phyloP scores from a whole-genome alignment of 768 basidiomycete species.

The Serendipita sp. region DNA sequence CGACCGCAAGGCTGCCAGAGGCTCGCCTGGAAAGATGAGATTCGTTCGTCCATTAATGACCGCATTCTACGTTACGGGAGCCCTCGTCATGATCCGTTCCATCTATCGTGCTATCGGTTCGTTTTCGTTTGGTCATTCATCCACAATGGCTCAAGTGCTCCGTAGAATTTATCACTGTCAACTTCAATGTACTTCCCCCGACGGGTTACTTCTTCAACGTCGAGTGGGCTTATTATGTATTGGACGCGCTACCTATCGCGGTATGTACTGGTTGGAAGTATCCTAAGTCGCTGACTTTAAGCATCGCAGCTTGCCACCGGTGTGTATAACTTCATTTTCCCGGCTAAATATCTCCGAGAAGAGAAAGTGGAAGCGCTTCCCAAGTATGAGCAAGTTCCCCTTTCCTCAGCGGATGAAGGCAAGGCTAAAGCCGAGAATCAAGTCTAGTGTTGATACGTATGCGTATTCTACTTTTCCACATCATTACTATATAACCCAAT shows the following conservation, averaged over 20 bases:
- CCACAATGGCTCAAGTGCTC: neutral
- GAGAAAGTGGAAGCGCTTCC: neutral
- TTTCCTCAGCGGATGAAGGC: neutral
- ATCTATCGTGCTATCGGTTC: neutral
- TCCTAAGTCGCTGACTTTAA: too few species aligned
- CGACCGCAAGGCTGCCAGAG: neutral
- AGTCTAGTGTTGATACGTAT: neutral
- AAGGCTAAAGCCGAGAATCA: neutral
- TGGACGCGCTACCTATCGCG: neutral
- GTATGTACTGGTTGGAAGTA: neutral
- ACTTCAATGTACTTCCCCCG: neutral
- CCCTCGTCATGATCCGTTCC: neutral
- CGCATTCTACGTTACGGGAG: neutral
- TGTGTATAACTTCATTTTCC: neutral
- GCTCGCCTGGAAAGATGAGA: neutral
- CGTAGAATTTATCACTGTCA: neutral
- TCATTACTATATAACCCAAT: neutral
- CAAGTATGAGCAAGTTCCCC: neutral
- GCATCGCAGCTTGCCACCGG: neutral
- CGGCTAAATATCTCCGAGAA: neutral
- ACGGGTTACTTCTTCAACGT: neutral
- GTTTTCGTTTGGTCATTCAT: neutral
- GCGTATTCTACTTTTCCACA: neutral
- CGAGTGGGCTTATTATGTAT: conserved; percentile 1
- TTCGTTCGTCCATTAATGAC: neutral